These are phyloP conservation scores for Trichosporon faecale DNA, from an alignment of 1,284 basidiomycete genomes.

Conservation along the genomic window DNA sequence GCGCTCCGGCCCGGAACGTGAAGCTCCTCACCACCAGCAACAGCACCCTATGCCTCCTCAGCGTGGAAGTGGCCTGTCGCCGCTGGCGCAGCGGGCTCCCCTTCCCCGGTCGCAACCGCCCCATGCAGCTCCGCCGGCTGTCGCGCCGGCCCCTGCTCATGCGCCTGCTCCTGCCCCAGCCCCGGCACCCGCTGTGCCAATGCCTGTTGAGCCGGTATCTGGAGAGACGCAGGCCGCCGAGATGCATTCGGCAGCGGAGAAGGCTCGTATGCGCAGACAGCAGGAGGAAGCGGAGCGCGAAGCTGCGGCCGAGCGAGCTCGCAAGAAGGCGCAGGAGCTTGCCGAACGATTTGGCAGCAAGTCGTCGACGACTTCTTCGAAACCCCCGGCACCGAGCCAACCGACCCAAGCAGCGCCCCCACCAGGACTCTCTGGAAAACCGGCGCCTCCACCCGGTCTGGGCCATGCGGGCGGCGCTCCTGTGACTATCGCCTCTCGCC, in stretches of 20 bases:
- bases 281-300: slow-evolving; percentile 83
- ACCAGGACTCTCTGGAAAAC: slow-evolving; percentile 18
- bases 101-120: background rate
- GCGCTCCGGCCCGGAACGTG: slow-evolving; percentile 51
- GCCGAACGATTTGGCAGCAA: slow-evolving; percentile 65
- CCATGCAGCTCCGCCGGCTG: background rate
- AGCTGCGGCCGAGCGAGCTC: slow-evolving; percentile 76
- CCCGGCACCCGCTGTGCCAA: slow-evolving; percentile 29
- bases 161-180: background rate
- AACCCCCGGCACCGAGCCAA: slow-evolving; percentile 10
- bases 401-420: slow-evolving; percentile 14
- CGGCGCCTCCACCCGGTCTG: slow-evolving; percentile 17
- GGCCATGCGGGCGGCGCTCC: slow-evolving; percentile 11
- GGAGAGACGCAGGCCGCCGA: slow-evolving; percentile 67
- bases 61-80: background rate
- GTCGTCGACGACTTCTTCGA: slow-evolving; percentile 11
- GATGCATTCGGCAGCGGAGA: slow-evolving; percentile 86
- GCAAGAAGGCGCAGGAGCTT: slow-evolving; percentile 77
- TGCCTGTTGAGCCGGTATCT: slow-evolving; percentile 10
- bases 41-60: background rate
- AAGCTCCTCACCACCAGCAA: slow-evolving; percentile 55
- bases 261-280: slow-evolving; percentile 67
- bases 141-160: background rate
- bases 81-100: background rate
- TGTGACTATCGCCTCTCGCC: slow-evolving; percentile 19